phyloP scores from a whole-genome alignment of 331 rosid genomes.

The Dryas integrifolia region DNA sequence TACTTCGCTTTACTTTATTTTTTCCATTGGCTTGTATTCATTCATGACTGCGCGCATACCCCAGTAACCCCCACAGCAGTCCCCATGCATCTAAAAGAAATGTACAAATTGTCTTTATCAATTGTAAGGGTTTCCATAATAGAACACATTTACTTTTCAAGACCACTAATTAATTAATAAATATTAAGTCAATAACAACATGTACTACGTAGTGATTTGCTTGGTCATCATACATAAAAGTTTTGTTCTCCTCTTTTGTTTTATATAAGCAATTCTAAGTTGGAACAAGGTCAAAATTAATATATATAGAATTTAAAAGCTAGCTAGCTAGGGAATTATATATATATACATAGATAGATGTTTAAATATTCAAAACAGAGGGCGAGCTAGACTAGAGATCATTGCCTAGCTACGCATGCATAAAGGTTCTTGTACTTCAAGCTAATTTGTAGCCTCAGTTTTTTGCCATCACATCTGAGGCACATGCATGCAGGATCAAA shows the following conservation, averaged over 20 bases:
- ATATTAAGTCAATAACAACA: not conserved
- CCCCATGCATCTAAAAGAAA: not conserved
- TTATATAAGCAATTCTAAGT: not conserved
- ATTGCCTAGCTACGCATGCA: too few relatives aligned
- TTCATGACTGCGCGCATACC: not conserved
- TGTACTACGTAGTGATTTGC: not conserved
- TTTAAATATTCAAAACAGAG: too few relatives aligned
- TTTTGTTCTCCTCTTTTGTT: not conserved
- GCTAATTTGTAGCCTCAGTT: too few relatives aligned
- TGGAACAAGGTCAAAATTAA: not conserved
- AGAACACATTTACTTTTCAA: not conserved
- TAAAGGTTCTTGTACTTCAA: too few relatives aligned
- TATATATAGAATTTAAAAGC: not conserved
- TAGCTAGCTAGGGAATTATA: not conserved
- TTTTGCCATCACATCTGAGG: too few relatives aligned
- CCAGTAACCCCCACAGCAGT: not conserved
- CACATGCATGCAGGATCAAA: too few relatives aligned
- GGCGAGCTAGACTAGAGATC: too few relatives aligned
- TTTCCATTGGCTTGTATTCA: not conserved
- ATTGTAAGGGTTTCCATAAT: not conserved
- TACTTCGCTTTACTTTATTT: not conserved
- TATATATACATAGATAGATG: too few relatives aligned
- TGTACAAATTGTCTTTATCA: not conserved
- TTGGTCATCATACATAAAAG: not conserved
- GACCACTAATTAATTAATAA: not conserved